Evolutionary conservation across 2,329 filamentous ascomycete genomes (phyloP), one percentile per base, ranked within the genome.

Genomic region (Fusarium verrucosum): DNA sequence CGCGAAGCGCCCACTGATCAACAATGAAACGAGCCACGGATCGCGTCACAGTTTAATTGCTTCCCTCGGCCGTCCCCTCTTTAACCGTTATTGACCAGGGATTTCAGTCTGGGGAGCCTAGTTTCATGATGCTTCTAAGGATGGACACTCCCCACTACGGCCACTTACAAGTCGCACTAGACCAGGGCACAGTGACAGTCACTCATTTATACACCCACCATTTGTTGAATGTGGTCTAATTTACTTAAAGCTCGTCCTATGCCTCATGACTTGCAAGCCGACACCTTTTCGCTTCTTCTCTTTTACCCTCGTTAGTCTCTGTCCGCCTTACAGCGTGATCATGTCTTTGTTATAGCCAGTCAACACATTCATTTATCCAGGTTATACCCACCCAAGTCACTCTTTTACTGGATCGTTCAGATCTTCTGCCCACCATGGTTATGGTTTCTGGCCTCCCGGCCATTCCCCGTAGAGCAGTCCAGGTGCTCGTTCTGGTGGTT

Each of bases 71-170:
- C 26, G 57, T 50, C 63, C 64, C 64, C 63, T 65, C 59, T 51
- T 45, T 33, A 47, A 50, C 47, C 64, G 50, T 67, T 66, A 65
- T 67, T 49, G 40, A 64, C 58, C 37, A 60, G 53, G 62, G 52
- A 38, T 55, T 36, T 26, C 40, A 36, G 59, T 54, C 68, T 42
- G 49, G 59, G 58, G 52, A 57, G 32, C 40, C 37, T 45, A 56
- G 69, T 71, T 71, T 71, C 69, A 71, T 41, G 37, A 58, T 61
- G 43, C 69, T 56, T 65, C 50, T 38, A 66, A 70, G 69, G 61
- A 62, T 62, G 50, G 36, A 30, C 40, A 56, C 33, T 66, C 64
- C 68, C 65, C 59, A 61, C 64, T 56, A 46, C 55, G 33, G 19
- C 33, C 50, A 63, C 70, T 66, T 61, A 62, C 56, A 49, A 64